These are phyloP conservation scores for Ilyonectria robusta DNA, from an alignment of 2,329 filamentous ascomycete genomes.

Conservation along the genomic window DNA sequence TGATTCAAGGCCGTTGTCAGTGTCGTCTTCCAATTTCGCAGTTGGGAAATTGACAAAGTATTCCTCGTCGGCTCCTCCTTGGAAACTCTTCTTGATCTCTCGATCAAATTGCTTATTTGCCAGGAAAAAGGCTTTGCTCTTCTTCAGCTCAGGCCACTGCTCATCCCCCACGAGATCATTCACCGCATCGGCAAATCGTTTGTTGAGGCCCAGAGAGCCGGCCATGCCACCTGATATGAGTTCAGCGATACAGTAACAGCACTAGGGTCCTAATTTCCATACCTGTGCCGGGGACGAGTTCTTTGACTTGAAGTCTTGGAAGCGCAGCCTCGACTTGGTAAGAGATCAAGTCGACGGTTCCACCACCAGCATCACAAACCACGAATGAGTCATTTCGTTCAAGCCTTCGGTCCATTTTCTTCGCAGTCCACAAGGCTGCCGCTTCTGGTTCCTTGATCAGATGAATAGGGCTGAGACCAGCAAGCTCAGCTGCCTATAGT, in stretches of 20 bases:
- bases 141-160: slow-evolving; percentile 24
- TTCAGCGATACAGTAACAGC: neutral
- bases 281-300: slow-evolving; percentile 46
- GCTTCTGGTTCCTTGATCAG: slow-evolving; percentile 41
- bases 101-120: slow-evolving; percentile 36
- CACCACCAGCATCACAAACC: slow-evolving; percentile 47
- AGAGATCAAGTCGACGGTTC: slow-evolving; percentile 51
- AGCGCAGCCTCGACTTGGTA: slow-evolving; percentile 47
- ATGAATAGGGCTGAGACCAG: slow-evolving; percentile 31
- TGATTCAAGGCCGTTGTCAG: slow-evolving; percentile 15
- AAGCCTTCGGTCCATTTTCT: slow-evolving; percentile 20
- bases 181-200: slow-evolving; percentile 36
- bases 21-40: slow-evolving; percentile 36
- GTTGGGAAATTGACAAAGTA: slow-evolving; percentile 40
- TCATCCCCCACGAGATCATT: slow-evolving; percentile 34
- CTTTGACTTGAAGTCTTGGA: slow-evolving; percentile 39
- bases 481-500: slow-evolving; percentile 29
- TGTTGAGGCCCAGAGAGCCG: slow-evolving; percentile 43
- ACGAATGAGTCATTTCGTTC: slow-evolving; percentile 35
- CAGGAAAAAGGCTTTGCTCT: slow-evolving; percentile 26
- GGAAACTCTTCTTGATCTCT: slow-evolving; percentile 39
- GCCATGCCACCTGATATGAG: slow-evolving; percentile 36
- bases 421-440: slow-evolving; percentile 34
- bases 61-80: slow-evolving; percentile 24
- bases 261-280: neutral